phyloP scores from a whole-genome alignment of 108 stramenopile genomes.

The Fragilaria crotonensis region DNA sequence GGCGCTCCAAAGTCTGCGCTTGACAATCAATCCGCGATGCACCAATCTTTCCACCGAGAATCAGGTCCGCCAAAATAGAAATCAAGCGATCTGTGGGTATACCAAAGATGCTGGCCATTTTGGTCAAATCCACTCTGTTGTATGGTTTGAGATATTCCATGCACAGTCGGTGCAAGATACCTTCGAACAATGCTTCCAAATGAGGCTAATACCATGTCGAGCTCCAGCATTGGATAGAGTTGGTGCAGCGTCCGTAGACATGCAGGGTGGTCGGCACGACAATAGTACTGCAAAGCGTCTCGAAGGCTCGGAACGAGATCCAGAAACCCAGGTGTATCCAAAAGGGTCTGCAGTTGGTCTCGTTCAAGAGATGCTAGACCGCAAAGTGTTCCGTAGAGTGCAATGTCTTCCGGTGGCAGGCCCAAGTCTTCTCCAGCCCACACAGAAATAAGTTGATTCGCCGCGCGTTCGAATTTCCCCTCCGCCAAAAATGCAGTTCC shows the following conservation, averaged over 20 bases:
- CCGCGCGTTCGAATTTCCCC: conserved; percentile 26
- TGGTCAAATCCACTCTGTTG: conserved; percentile 41
- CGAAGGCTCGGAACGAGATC: conserved; percentile 32
- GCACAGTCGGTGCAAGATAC: conserved; percentile 46
- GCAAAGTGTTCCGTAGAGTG: conserved; percentile 59
- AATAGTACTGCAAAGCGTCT: conserved; percentile 23
- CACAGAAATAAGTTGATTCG: conserved; percentile 19
- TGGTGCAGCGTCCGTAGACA: conserved; percentile 19
- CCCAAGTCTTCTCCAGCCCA: conserved; percentile 23
- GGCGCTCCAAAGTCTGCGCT: background rate
- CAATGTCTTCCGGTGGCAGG: conserved; percentile 64
- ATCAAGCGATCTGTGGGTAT: background rate
- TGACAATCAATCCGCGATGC: conserved; percentile 24
- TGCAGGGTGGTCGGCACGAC: conserved; percentile 23
- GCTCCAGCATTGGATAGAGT: conserved; percentile 21
- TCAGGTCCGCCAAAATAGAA: conserved; percentile 26
- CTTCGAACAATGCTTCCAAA: conserved; percentile 26
- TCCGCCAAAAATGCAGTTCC: conserved; percentile 32
- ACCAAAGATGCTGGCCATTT: conserved; percentile 46
- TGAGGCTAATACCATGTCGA: conserved; percentile 33
- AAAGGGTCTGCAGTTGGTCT: conserved; percentile 32
- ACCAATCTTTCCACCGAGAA: conserved; percentile 7
- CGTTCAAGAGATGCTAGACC: conserved; percentile 41
- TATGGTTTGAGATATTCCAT: conserved; percentile 65
- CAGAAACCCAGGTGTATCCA: conserved; percentile 43